Evolutionary conservation across 495 filamentous ascomycete genomes (phyloP).

Genomic region (Rhizodiscina lignyota): DNA sequence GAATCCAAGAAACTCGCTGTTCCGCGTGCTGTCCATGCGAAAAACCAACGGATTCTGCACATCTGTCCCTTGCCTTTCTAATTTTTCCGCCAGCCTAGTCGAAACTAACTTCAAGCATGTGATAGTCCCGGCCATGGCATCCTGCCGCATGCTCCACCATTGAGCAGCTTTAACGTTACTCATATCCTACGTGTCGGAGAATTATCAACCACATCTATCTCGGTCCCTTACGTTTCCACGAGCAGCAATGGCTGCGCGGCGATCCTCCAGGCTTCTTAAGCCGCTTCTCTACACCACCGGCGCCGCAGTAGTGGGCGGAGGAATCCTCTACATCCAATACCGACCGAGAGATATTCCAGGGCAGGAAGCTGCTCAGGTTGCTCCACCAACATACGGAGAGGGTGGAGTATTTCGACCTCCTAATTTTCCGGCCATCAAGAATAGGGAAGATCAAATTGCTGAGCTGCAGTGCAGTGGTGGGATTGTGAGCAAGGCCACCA

Average conservation of each 20-base stretch:
- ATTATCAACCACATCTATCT: too few relatives aligned
- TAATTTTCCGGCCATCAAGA: slow-evolving; percentile 63
- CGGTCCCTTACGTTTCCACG: too few relatives aligned
- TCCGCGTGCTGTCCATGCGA: too few relatives aligned
- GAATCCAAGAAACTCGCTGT: too few relatives aligned
- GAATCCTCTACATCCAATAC: slow-evolving; percentile 59
- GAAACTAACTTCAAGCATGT: too few relatives aligned
- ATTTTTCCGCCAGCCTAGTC: too few relatives aligned
- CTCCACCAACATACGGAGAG: slow-evolving; percentile 62
- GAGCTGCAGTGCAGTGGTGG: slow-evolving; percentile 33
- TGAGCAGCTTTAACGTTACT: too few relatives aligned
- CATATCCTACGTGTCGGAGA: too few relatives aligned
- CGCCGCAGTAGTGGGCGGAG: slow-evolving; percentile 38
- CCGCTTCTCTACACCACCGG: slow-evolving; percentile 45
- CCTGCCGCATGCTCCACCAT: too few relatives aligned
- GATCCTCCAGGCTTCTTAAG: slow-evolving; percentile 37
- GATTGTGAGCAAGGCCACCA: slow-evolving; percentile 10
- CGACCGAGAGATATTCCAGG: slow-evolving; percentile 78
- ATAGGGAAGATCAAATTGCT: slow-evolving; percentile 46
- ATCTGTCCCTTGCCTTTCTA: too few relatives aligned
- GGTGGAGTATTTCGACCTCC: slow-evolving; percentile 67
- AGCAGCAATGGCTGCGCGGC: slow-evolving; percentile 46
- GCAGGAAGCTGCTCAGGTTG: slow-evolving; percentile 59
- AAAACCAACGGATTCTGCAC: too few relatives aligned
- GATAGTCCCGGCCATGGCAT: too few relatives aligned